Base-by-base conservation (phyloP, 768 basidiomycete genomes). In the Amanita fuliginea region DNA sequence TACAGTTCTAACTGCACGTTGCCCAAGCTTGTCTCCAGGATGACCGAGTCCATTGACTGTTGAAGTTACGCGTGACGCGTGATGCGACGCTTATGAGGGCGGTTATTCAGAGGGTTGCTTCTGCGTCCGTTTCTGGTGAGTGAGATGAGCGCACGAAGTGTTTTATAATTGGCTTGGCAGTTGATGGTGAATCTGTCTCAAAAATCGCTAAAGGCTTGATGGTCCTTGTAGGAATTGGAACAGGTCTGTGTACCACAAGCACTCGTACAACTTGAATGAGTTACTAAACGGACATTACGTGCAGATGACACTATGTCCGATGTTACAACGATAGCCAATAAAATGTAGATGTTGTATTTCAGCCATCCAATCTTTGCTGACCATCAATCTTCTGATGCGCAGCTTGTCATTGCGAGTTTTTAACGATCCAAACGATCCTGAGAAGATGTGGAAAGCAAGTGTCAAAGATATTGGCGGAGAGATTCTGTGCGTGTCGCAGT, bases 401-500 rank as follows among this genome's bases (percentile, higher is more conserved):
- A 91, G 88, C 56, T 69, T 95, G 4, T 69, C 76, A 21, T 70
- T 94, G 49, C 77, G 85, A 44, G 74, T 83, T 46, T 95, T 94
- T 60, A 72, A 78, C 42, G 79, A 84, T 59, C 68, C 69, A 7
- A 59, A 57, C 13, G 72, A 71, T 59, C 61, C 72, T 1, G 74
- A 72, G 4, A 71, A 75, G 50, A 83, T 85, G 77, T 98, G 95
- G 95, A 94, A 88, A 65, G 67, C 74, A 18, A 89, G 70, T 59
- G 85, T 98, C 42, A 86, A 81, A 64, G 94, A 97, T 55, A 77
- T 96, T 19, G 77, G 78, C 19, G 94, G 92, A 39, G 92, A 95
- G 46, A 76, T 99, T 10, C 77, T 98, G 3, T 97, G 94, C 57
- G 91, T 94, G 13, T 93, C 93, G 1, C 95, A 98, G 57, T 95